Conservation (phyloP, 1,284 basidiomycete genomes). For the Tylopilus orsonianus region DNA sequence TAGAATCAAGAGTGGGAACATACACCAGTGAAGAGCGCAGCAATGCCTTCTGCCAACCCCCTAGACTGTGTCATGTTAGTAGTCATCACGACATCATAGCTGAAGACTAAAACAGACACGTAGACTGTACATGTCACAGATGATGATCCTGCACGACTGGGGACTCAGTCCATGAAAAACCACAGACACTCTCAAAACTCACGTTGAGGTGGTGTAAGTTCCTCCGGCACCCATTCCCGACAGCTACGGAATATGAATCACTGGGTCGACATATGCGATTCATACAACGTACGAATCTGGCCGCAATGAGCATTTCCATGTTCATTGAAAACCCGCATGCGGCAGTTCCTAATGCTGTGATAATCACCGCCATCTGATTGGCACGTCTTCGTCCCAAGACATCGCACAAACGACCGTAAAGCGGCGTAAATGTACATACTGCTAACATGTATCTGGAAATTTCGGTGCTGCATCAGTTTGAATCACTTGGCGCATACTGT, state of each 20-base stretch:
- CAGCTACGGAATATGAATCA: slow-evolving; percentile 42
- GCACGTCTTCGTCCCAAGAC: slow-evolving; percentile 15
- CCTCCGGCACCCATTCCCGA: slow-evolving; percentile 82
- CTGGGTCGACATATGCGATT: slow-evolving; percentile 10
- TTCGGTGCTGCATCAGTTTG: background rate
- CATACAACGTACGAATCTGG: slow-evolving; percentile 17
- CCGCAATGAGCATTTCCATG: slow-evolving; percentile 11
- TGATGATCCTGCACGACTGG: slow-evolving; percentile 56
- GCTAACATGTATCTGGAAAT: slow-evolving; percentile 18
- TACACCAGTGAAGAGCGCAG: slow-evolving; percentile 73
- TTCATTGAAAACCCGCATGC: slow-evolving; percentile 14
- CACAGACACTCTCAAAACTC: slow-evolving; percentile 26
- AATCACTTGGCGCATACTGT: background rate
- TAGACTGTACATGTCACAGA: slow-evolving; percentile 77
- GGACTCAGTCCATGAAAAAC: slow-evolving; percentile 8
- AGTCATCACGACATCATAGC: slow-evolving; percentile 8
- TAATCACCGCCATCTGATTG: slow-evolving; percentile 14
- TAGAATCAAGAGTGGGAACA: slow-evolving; percentile 26
- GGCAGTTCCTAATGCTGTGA: slow-evolving; percentile 14
- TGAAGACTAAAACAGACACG: slow-evolving; percentile 48
- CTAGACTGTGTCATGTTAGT: slow-evolving; percentile 47
- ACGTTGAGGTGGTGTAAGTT: slow-evolving; percentile 67
- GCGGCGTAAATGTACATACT: slow-evolving; percentile 18
- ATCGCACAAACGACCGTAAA: slow-evolving; percentile 20
- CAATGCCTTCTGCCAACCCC: slow-evolving; percentile 72